A percentile compares a stretch with the other conserved stretches of the same genome.
These are phyloP conservation scores for Zymoseptoria crescenta DNA, from an alignment of 2,329 filamentous ascomycete genomes.

Conservation along the genomic window DNA sequence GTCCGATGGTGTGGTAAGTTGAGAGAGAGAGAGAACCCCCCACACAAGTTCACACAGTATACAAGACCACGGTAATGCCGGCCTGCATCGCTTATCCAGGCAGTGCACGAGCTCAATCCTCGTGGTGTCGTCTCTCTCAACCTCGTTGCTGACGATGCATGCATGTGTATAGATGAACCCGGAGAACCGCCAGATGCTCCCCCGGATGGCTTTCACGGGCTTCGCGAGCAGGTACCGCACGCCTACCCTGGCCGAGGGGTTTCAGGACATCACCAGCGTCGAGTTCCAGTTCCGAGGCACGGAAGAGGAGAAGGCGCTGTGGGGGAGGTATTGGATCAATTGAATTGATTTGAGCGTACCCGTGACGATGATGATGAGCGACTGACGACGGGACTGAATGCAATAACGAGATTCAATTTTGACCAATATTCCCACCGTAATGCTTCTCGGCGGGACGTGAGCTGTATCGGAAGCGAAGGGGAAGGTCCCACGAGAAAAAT, in stretches of 20 bases:
- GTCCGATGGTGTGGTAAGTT: slow-evolving; percentile 32
- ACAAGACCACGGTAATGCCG: too few species aligned
- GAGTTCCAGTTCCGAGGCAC: slow-evolving; percentile 57
- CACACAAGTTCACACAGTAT: background rate
- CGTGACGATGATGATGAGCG: background rate
- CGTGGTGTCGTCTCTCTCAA: background rate
- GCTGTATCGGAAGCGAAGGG: too few species aligned
- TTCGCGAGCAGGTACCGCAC: slow-evolving; percentile 67
- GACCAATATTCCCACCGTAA: too few species aligned
- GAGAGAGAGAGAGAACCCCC: background rate
- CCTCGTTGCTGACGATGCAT: slow-evolving; percentile 8
- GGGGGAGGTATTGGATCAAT: slow-evolving; percentile 66
- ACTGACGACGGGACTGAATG: too few species aligned
- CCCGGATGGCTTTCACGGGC: slow-evolving; percentile 69
- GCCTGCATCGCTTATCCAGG: too few species aligned
- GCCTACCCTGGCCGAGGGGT: slow-evolving; percentile 69
- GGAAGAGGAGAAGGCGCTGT: slow-evolving; percentile 60
- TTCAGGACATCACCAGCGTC: slow-evolving; percentile 67
- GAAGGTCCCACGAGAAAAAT: too few species aligned
- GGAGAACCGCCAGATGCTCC: slow-evolving; percentile 65
- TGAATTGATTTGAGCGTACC: background rate
- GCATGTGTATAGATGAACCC: slow-evolving; percentile 59
- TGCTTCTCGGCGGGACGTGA: too few species aligned
- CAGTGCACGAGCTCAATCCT: background rate
- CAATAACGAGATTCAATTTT: too few species aligned